Base-by-base conservation (phyloP, 768 basidiomycete species). In the Mrakia frigida region DNA sequence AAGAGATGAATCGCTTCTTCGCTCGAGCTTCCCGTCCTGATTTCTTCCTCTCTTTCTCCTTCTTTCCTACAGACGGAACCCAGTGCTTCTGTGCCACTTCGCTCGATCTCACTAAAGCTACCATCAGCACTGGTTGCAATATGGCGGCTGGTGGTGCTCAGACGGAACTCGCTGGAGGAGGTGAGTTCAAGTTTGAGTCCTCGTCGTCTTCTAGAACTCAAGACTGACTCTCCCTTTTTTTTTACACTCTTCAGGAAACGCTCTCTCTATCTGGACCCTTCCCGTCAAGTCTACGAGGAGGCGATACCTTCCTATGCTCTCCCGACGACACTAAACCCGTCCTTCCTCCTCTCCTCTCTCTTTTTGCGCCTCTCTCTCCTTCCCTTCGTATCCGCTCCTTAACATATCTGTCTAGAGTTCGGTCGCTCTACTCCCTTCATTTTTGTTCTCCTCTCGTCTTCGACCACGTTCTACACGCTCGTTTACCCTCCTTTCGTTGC, bases 221-320 rank as follows among this genome's bases (percentile, higher is more conserved):
- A 56, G 1, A 79, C 73, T 50, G 80, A 78, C 65, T 70, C 79
- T 28, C 63, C 59, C 65, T 69, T 74, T 33, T 78, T 78, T 56
- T 75, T 37, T 37, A 10, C 63, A 76, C 73, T 9, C 78, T 63
- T 70, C 46, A 50, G 46, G 46, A 50, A 78, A 75, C 56, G 56
- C 56, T 56, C 56, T 56, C n/a, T 56, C 56, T 25, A 9, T 56
- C 56, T 56, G 56, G 56, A 56, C 56, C 9, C n/a, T 56, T 14
- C 56, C 56, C 56, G 28, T 25, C 9, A 56, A 56, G 56, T 3
- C 23, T 25, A 56, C 56, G 11, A 25, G n/a, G 28, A 25, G 56
- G 28, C 56, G 56, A 56, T 56, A 9, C 56, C 56, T 50, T 50
- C 46, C 46, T 18, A 50, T 56, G 56, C 56, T 28, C 25, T n/a